Percentiles rank a stretch among this genome's conserved stretches.
phyloP scores from a whole-genome alignment of 2,329 filamentous ascomycete species.

The Penicillium hordei region DNA sequence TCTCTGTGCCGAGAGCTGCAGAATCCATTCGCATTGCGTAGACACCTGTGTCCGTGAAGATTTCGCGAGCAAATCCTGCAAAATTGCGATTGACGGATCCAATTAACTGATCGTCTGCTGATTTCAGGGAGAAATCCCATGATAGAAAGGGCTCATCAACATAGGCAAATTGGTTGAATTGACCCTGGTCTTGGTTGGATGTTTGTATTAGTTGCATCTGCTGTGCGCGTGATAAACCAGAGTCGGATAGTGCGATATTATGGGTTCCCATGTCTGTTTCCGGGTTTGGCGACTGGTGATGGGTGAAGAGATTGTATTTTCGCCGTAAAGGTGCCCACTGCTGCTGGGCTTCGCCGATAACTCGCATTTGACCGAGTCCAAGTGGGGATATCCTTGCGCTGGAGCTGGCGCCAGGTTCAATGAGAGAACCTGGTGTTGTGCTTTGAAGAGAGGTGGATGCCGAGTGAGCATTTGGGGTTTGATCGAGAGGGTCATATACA shows the following conservation, averaged over 20 bases:
- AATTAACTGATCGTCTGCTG: constrained; percentile 52
- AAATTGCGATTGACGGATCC: constrained; percentile 66
- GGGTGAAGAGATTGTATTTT: constrained; percentile 66
- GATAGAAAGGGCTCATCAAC: constrained; percentile 64
- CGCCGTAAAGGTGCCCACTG: constrained; percentile 62
- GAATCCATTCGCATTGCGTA: constrained; percentile 66
- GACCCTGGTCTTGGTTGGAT: constrained; percentile 36
- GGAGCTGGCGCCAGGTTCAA: constrained; percentile 40
- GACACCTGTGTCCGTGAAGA: constrained; percentile 66
- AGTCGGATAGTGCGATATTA: constrained; percentile 45
- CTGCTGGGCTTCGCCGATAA: constrained; percentile 64
- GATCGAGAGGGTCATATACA: constrained; percentile 54
- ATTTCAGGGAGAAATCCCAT: constrained; percentile 63
- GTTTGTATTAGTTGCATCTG: constrained; percentile 43
- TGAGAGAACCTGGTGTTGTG: constrained; percentile 44
- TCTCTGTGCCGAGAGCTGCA: constrained; percentile 47
- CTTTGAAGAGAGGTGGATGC: constrained; percentile 47
- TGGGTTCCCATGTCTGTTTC: constrained; percentile 39
- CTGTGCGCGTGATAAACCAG: constrained; percentile 52
- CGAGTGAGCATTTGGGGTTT: constrained; percentile 34
- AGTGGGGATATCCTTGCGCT: constrained; percentile 56
- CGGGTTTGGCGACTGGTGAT: constrained; percentile 46
- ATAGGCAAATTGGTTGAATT: constrained; percentile 61
- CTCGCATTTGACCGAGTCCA: constrained; percentile 57
- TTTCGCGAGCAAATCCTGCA: constrained; percentile 60